Base-by-base conservation (phyloP, 176 grass and related monocot species). In the Paspalum vaginatum region DNA sequence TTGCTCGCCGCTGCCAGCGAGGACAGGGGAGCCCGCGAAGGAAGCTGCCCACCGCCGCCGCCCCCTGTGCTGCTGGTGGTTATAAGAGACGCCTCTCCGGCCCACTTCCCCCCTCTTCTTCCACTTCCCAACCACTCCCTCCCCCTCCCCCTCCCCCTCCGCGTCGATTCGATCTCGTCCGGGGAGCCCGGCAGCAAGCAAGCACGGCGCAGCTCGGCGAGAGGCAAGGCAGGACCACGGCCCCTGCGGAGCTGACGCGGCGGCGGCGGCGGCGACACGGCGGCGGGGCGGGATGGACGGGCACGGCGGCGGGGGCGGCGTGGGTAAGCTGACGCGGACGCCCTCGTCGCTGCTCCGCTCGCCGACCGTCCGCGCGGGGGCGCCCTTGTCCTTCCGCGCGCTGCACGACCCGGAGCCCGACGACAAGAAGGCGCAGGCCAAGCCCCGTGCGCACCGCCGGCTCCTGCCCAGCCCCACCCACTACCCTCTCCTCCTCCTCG, bases 281-380 rank as follows among this genome's bases (percentile, higher is more conserved):
- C n/a, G n/a, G n/a, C n/a, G n/a, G 10, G 79, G 74, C 44, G 70
- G 78, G 27, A 87, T 87, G 79, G 85, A 76, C 45, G 71, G 51
- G 24, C 61, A 79, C 71, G 87, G 70, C 48, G 77, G 79, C 17
- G 83, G n/a, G n/a, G n/a, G n/a, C n/a, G n/a, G 79, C 17, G 83
- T 70, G 17, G 68, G 83, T 21, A 94, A 91, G 80, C 84, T 87
- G 72, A 85, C 86, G 14, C 89, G 92, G 51, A 94, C 92, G 25
- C 89, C 89, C 10, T 94, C 89, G 20, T 94, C 89, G 44, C 86
- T 94, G 45, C 83, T 91, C 17, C 92, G 92, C 0, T 91, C 92
- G 39, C 89, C 92, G 11, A 89, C 89, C 69, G 44, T 88, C 70
- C 92, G 88, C 38, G 75, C 81, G 61, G 32, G 80, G 37, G 22